These are phyloP conservation scores for Lachnellula arida DNA, from an alignment of 2,329 filamentous ascomycete genomes.

Conservation along the genomic window DNA sequence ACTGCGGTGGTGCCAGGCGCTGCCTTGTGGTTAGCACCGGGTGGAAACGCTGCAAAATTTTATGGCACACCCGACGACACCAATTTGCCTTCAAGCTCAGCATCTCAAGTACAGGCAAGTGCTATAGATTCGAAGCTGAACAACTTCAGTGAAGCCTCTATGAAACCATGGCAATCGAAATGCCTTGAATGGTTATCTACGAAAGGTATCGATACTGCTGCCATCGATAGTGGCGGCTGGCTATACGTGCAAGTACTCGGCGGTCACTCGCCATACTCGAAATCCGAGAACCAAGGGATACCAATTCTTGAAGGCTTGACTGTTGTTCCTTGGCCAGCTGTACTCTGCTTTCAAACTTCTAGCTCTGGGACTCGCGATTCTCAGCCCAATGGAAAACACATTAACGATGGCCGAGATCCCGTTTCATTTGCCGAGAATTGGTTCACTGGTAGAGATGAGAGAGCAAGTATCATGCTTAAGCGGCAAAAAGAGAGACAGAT, in stretches of 20 bases:
- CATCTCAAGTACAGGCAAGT: constrained; percentile 17
- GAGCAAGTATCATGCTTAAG: constrained; percentile 42
- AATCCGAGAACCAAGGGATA: constrained; percentile 20
- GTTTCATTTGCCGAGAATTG: constrained; percentile 35
- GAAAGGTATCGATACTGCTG: constrained; percentile 25
- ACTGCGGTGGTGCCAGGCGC: constrained; percentile 17
- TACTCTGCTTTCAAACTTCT: constrained; percentile 29
- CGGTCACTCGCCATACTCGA: constrained; percentile 20
- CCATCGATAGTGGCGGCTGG: constrained; percentile 30
- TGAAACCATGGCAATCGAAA: constrained; percentile 28
- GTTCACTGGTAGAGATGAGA: constrained; percentile 30
- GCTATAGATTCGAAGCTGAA: constrained; percentile 12
- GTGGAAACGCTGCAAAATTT: constrained; percentile 30
- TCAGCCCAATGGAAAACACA: background rate
- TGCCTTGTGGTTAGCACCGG: constrained; percentile 30
- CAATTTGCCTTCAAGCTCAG: constrained; percentile 14
- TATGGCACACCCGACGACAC: constrained; percentile 20
- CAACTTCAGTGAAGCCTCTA: constrained; percentile 17
- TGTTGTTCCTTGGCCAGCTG: constrained; percentile 31
- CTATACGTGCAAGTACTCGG: constrained; percentile 29
- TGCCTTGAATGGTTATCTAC: constrained; percentile 32
- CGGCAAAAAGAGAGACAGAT: constrained; percentile 49
- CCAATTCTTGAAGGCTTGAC: constrained; percentile 23
- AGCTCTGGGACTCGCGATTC: constrained; percentile 10
- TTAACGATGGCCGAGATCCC: constrained; percentile 26